Percentiles rank a stretch among this genome's conserved stretches.
Evolutionary conservation across 2,329 filamentous ascomycete genomes (phyloP).

Genomic region (Gaeumannomyces tritici): DNA sequence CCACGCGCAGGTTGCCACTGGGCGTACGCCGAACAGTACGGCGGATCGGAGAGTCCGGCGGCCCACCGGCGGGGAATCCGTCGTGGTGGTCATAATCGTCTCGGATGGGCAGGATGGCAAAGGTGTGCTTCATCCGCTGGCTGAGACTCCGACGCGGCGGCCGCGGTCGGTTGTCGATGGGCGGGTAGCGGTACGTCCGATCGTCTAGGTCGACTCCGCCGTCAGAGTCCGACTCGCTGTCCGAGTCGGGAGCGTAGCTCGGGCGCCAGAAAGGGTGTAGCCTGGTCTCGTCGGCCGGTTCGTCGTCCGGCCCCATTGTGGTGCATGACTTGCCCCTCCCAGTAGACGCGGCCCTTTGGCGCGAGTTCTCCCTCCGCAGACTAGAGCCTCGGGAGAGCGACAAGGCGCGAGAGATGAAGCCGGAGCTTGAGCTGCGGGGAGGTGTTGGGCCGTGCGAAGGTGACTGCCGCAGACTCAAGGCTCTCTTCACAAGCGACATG

Average conservation of each 20-base stretch:
- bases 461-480: constrained; percentile 39
- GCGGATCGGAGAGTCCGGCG: constrained; percentile 30
- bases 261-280: constrained; percentile 55
- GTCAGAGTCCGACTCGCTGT: constrained; percentile 20
- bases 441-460: constrained; percentile 33
- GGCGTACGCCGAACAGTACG: constrained; percentile 49
- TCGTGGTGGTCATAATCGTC: constrained; percentile 18
- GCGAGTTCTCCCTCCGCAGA: constrained; percentile 18
- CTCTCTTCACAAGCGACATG: constrained; percentile 39
- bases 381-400: constrained; percentile 30
- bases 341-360: not conserved
- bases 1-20: constrained; percentile 51
- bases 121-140: constrained; percentile 45
- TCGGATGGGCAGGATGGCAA: constrained; percentile 48
- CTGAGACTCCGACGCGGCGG: constrained; percentile 39
- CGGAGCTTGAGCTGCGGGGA: constrained; percentile 18
- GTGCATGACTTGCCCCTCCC: constrained; percentile 18
- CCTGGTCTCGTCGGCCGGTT: constrained; percentile 40
- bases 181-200: constrained; percentile 35
- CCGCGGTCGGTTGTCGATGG: constrained; percentile 34
- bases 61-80: constrained; percentile 5
- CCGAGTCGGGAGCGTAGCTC: constrained; percentile 24
- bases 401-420: constrained; percentile 38
- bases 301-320: constrained; percentile 28
- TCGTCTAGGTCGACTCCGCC: constrained; percentile 23